Evolutionary conservation across 2,329 filamentous ascomycete species (phyloP).

Genomic region (Penicillium rolfsii): DNA sequence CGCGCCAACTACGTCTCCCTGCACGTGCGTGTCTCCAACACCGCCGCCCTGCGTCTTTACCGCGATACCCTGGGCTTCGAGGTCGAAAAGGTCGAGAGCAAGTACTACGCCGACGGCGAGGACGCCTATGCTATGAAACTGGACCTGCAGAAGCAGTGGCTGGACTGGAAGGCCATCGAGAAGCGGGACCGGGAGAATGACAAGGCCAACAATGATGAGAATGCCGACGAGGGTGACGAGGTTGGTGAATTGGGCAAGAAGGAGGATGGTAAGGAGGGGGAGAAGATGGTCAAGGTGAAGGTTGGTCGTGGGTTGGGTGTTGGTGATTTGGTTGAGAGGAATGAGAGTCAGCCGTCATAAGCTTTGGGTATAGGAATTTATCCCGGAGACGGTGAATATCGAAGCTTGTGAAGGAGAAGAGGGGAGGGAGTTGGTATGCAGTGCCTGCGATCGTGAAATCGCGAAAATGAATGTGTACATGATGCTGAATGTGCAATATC

Average conservation of each 20-base stretch:
- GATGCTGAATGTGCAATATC: conserved; percentile 1
- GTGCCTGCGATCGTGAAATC: not conserved
- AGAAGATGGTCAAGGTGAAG: conserved; percentile 79
- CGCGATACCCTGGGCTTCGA: conserved; percentile 87
- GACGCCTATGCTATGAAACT: conserved; percentile 94
- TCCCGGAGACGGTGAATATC: not conserved
- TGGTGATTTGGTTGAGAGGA: conserved; percentile 59
- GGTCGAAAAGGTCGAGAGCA: conserved; percentile 67
- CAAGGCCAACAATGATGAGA: conserved; percentile 32
- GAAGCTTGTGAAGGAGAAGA: not conserved
- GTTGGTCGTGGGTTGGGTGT: conserved; percentile 81
- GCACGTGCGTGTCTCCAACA: conserved; percentile 93
- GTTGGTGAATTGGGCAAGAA: conserved; percentile 67
- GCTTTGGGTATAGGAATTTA: not conserved
- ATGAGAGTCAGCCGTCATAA: conserved; percentile 40
- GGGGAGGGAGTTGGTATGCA: not conserved
- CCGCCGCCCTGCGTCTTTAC: conserved; percentile 88
- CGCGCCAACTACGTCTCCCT: conserved; percentile 89
- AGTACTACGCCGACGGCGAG: conserved; percentile 87
- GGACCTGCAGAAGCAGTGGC: conserved; percentile 64
- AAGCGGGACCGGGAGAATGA: conserved; percentile 42
- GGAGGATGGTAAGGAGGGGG: conserved; percentile 56
- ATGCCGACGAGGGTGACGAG: conserved; percentile 68
- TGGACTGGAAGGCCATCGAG: conserved; percentile 53
- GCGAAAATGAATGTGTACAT: conserved; percentile 4